Evolutionary conservation across 441 rosid species (phyloP).

Genomic region (Arabidopsis lyrata): DNA sequence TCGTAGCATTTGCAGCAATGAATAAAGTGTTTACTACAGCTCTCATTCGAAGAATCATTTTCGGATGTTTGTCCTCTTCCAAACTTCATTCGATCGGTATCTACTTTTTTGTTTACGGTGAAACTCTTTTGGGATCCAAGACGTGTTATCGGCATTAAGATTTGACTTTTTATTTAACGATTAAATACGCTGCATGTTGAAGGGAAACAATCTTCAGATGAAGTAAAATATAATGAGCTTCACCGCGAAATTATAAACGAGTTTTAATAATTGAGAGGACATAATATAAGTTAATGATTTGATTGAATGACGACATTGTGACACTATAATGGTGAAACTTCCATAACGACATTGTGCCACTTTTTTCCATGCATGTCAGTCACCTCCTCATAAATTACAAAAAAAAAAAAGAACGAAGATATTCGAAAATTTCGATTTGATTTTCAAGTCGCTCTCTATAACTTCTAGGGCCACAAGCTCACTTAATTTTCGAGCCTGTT

Average conservation of each 20-base stretch:
- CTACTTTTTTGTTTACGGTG: background rate
- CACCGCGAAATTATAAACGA: conserved; percentile 7
- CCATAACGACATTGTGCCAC: background rate
- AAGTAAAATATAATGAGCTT: background rate
- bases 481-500: too few species aligned
- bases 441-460: too few species aligned
- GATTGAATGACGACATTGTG: conserved; percentile 35
- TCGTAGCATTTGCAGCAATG: conserved; percentile 40
- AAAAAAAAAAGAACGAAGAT: background rate
- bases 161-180: background rate
- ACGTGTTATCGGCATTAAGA: conserved; percentile 11
- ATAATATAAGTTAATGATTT: background rate
- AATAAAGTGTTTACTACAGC: background rate
- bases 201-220: too few species aligned
- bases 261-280: conserved; percentile 14
- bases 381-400: conserved; percentile 3
- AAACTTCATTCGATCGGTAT: conserved; percentile 9
- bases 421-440: background rate
- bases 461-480: too few species aligned
- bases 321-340: conserved; percentile 26
- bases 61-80: conserved; percentile 26
- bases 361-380: background rate
- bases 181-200: conserved; percentile 2
- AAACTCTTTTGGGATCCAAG: background rate
- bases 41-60: conserved; percentile 13